Conservation (phyloP, 2,329 filamentous ascomycete species). For the Elsinoe ampelina region DNA sequence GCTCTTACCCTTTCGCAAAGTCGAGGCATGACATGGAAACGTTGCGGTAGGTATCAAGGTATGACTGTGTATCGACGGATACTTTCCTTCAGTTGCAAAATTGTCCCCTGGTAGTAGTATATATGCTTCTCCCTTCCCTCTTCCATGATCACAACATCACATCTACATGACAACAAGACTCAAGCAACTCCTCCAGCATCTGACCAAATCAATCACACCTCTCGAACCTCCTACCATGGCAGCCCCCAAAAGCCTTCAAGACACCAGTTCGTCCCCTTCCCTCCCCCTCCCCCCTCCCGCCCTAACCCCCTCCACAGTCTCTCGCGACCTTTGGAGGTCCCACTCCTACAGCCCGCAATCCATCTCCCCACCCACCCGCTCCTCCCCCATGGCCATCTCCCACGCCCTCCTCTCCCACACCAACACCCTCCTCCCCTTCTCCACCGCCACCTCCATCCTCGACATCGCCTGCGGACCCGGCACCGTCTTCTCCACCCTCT, state of each 20-base stretch:
- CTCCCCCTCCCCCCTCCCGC: not conserved
- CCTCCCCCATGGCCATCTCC: constrained; percentile 2
- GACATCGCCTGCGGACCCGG: constrained; percentile 13
- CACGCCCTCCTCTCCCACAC: not conserved
- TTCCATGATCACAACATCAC: not conserved
- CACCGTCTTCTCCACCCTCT: constrained; percentile 8
- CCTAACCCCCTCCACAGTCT: not conserved
- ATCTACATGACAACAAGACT: not conserved
- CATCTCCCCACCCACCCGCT: not conserved
- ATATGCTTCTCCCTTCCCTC: not conserved
- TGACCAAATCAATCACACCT: too few relatives aligned
- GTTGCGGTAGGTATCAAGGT: too few relatives aligned
- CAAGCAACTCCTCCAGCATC: not conserved
- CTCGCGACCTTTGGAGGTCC: not conserved
- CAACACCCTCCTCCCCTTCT: not conserved
- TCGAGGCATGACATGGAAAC: too few relatives aligned
- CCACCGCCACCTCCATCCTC: constrained; percentile 7
- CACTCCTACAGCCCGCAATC: not conserved
- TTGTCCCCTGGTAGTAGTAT: not conserved
- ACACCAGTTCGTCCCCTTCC: not conserved
- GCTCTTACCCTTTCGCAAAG: not conserved
- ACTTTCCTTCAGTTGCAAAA: not conserved
- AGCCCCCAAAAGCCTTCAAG: not conserved
- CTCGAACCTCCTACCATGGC: not conserved
- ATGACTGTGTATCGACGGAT: not conserved